Evolutionary conservation across 805 yeast species (phyloP).

Genomic region (Metschnikowia drakensbergensis): DNA sequence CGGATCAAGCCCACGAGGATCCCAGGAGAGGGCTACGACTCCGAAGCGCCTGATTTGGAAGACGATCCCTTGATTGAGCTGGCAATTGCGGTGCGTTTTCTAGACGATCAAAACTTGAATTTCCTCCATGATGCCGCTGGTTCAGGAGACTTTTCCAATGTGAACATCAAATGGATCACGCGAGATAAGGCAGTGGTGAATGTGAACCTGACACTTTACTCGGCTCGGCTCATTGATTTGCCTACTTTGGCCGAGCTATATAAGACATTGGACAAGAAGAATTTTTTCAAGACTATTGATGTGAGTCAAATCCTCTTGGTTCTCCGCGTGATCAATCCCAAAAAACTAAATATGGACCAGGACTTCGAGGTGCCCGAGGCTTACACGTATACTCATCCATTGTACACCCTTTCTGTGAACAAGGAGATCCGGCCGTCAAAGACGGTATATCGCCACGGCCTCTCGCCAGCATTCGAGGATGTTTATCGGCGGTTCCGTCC

Average conservation of each 20-base stretch:
- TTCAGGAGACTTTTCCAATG: constrained; percentile 66
- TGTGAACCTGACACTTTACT: constrained; percentile 65
- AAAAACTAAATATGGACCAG: constrained; percentile 38
- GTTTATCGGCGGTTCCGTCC: constrained; percentile 68
- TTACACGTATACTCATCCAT: constrained; percentile 33
- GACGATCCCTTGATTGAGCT: constrained; percentile 92
- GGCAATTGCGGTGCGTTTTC: constrained; percentile 72
- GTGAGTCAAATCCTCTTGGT: constrained; percentile 82
- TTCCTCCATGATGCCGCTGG: constrained; percentile 73
- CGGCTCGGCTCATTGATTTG: constrained; percentile 81
- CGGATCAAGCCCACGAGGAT: constrained; percentile 59
- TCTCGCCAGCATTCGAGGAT: constrained; percentile 75
- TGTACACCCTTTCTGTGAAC: constrained; percentile 32
- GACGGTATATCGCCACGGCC: constrained; percentile 67
- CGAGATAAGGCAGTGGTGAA: constrained; percentile 71
- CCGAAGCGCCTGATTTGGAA: constrained; percentile 93
- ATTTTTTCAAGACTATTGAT: constrained; percentile 82
- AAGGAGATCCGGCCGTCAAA: constrained; percentile 42
- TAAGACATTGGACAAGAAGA: constrained; percentile 86
- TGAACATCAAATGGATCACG: constrained; percentile 80
- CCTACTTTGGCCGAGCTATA: constrained; percentile 86
- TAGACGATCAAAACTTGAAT: constrained; percentile 67
- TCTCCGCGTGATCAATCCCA: constrained; percentile 46
- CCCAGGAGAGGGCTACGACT: constrained; percentile 95
- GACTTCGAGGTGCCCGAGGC: constrained; percentile 45